Base-by-base conservation (phyloP, 139 green algal genomes). In the Coelastrella sp. region DNA sequence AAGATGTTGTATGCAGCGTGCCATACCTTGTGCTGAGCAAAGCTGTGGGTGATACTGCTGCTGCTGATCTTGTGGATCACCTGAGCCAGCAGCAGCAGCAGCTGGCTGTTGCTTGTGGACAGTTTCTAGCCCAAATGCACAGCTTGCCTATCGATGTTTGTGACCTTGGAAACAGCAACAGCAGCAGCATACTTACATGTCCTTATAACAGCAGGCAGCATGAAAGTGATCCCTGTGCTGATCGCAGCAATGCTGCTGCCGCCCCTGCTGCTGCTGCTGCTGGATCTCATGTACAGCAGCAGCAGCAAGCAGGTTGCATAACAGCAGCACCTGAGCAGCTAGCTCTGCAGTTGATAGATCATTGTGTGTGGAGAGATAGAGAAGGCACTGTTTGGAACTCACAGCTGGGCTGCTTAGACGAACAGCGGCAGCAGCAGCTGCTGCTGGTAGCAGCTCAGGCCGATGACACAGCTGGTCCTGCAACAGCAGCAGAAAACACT, bases 341-440 rank as follows among this genome's bases (percentile, higher is more conserved):
- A 64, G 13, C 14, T 5, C 64, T 66, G 64, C 83, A 88, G 66
- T 11, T 14, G 11, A 68, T 17, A 0, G 2, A 17, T 71, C 3
- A 20, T 4, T 23, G 3, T 81, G 75, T 54, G 17, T 88, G 83
- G 83, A 73, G 66, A 22, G 7, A n/a, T 10, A 79, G 83, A 13
- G 66, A 88, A 57, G 83, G 54, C n/a, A 79, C 32, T 17, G 65
- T 88, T 6, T 88, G 83, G 83, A 88, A 64, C 83, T 80, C 64
- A 2, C n/a, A 78, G 83, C 19, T 88, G 22, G 83, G 83, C 14
- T 79, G 32, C 14, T 59, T 88, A 65, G 73, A 47, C 22, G 3
- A 80, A 5, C 64, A 80, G 64, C 47, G 64, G 65, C 64, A 88
- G 81, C 57, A 64, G 59, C 22, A 76, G 81, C 81, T 76, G 81